A percentile compares a stretch with the other conserved stretches of the same genome.
Conservation (phyloP, 345 rosid genomes). For the Brassica juncea region DNA sequence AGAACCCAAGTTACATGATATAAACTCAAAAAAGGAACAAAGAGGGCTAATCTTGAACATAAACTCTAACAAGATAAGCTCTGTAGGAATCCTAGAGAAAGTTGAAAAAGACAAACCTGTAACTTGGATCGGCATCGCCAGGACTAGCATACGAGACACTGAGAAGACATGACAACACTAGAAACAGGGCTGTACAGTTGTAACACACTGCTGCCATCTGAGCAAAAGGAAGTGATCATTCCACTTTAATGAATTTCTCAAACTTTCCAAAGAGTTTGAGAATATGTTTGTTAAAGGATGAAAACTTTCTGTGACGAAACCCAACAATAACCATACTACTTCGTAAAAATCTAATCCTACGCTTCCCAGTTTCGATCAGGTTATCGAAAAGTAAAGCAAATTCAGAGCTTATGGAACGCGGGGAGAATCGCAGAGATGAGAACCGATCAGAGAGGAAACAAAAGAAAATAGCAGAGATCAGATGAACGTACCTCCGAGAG, state of each 20-base stretch:
- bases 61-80: not conserved
- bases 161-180: slow-evolving; percentile 42
- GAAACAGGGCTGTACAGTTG: slow-evolving; percentile 27
- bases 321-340: too few species aligned
- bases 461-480: too few species aligned
- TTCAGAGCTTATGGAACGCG: too few species aligned
- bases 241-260: not conserved
- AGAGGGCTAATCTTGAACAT: not conserved
- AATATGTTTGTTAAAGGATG: too few species aligned
- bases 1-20: not conserved
- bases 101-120: slow-evolving; percentile 45
- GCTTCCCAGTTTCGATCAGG: too few species aligned
- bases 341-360: too few species aligned
- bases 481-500: too few species aligned
- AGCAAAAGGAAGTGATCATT: slow-evolving; percentile 8
- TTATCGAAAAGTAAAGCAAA: too few species aligned
- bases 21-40: not conserved
- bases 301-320: too few species aligned
- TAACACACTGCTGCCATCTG: slow-evolving; percentile 43
- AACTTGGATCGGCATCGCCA: slow-evolving; percentile 70
- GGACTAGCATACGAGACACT: slow-evolving; percentile 56
- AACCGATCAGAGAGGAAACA: too few species aligned
- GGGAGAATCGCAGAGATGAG: too few species aligned
- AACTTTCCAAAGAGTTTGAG: too few species aligned
- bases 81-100: not conserved